phyloP scores from a whole-genome alignment of 306 rosid genomes.

The Trifolium dubium region DNA sequence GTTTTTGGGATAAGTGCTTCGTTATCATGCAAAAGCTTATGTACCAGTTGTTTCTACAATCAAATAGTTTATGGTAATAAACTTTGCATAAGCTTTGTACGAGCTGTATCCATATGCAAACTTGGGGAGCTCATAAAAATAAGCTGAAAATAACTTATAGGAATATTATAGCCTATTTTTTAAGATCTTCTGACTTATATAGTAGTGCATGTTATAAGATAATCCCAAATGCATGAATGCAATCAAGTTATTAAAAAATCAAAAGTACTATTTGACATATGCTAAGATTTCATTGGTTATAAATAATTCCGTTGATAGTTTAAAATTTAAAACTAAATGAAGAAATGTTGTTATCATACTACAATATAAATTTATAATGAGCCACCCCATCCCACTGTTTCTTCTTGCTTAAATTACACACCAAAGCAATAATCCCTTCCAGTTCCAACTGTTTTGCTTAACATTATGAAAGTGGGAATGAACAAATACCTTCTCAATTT shows the following conservation, averaged over 20 bases:
- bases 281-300: background rate
- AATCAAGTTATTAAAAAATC: slow-evolving; percentile 24
- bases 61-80: background rate
- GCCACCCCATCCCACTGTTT: background rate
- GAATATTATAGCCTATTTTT: background rate
- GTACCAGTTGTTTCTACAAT: background rate
- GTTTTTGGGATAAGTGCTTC: background rate
- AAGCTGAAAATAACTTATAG: background rate
- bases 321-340: background rate
- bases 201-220: background rate
- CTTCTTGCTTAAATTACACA: slow-evolving; percentile 12
- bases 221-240: background rate
- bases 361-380: slow-evolving; percentile 8
- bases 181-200: background rate
- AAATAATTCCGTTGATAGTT: slow-evolving; percentile 28
- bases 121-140: background rate
- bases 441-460: background rate
- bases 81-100: background rate
- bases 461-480: slow-evolving; percentile 6
- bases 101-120: background rate
- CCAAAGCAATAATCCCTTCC: slow-evolving; percentile 6
- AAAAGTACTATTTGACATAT: slow-evolving; percentile 11
- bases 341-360: slow-evolving; percentile 8
- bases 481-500: slow-evolving; percentile 75
- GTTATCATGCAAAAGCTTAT: background rate